These are phyloP conservation scores for Furcasterigmium furcatum DNA, from an alignment of 2,329 filamentous ascomycete species.

Conservation along the genomic window DNA sequence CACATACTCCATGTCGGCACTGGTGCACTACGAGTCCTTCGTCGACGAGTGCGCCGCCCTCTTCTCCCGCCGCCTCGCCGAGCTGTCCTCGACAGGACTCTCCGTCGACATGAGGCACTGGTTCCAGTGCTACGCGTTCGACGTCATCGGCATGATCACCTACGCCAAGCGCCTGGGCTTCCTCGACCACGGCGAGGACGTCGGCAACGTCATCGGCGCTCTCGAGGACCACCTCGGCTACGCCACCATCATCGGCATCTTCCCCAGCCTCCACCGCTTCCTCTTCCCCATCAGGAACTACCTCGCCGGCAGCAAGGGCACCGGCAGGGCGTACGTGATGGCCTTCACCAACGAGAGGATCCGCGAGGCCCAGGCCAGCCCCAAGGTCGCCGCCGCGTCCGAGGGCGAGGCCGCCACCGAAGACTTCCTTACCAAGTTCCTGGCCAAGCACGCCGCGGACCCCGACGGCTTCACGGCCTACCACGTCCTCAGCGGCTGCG, in stretches of 20 bases:
- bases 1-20: slow-evolving; percentile 43
- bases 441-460: slow-evolving; percentile 34
- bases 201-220: slow-evolving; percentile 34
- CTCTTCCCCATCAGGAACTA: slow-evolving; percentile 24
- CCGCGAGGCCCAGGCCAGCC: slow-evolving; percentile 16
- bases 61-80: slow-evolving; percentile 29
- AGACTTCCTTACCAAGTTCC: slow-evolving; percentile 38
- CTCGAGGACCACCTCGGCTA: slow-evolving; percentile 31
- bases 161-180: slow-evolving; percentile 36
- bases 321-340: slow-evolving; percentile 14
- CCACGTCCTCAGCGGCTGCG: slow-evolving; percentile 22
- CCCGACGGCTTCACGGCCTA: slow-evolving; percentile 35
- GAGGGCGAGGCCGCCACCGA: slow-evolving; percentile 14
- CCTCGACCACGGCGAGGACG: slow-evolving; percentile 40
- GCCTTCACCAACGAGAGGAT: slow-evolving; percentile 27
- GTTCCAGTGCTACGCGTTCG: slow-evolving; percentile 45
- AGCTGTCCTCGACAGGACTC: slow-evolving; percentile 24
- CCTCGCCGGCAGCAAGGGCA: slow-evolving; percentile 19
- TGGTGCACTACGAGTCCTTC: slow-evolving; percentile 45
- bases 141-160: slow-evolving; percentile 50
- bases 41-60: slow-evolving; percentile 43
- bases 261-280: slow-evolving; percentile 30
- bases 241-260: slow-evolving; percentile 36
- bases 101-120: slow-evolving; percentile 35
- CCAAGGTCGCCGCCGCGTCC: slow-evolving; percentile 5